These are phyloP conservation scores for Dioscorea zingiberensis DNA, from an alignment of 106 monocot genomes.

Conservation along the genomic window DNA sequence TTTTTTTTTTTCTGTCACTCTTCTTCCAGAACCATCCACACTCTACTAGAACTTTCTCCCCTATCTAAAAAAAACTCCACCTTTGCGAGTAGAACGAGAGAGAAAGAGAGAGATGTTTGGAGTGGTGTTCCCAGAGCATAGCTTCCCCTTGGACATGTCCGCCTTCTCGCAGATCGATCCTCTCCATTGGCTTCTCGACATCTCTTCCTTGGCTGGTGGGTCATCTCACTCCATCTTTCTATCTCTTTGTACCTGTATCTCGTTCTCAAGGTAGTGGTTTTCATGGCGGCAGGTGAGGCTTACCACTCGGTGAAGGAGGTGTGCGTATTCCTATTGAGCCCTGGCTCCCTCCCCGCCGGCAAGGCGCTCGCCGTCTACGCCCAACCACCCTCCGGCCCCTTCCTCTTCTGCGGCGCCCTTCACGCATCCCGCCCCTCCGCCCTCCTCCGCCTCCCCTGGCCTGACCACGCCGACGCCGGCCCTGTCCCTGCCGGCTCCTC, in stretches of 20 bases:
- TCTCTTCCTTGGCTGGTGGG: slow-evolving; percentile 34
- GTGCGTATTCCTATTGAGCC: slow-evolving; percentile 73
- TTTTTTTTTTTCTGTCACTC: no score
- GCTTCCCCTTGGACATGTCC: slow-evolving; percentile 81
- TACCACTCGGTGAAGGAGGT: slow-evolving; percentile 48
- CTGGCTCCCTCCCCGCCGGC: slow-evolving; percentile 46
- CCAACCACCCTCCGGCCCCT: slow-evolving; percentile 53
- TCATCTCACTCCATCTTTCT: not conserved
- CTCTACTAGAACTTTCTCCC: not conserved
- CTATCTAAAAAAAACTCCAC: not conserved
- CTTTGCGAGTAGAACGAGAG: not conserved
- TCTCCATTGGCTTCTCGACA: slow-evolving; percentile 79
- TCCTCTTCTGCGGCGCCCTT: slow-evolving; percentile 77
- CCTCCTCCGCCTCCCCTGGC: slow-evolving; percentile 79
- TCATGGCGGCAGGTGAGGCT: slow-evolving; percentile 20
- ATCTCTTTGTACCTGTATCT: not conserved
- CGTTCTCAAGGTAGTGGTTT: not conserved
- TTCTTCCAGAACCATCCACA: not conserved
- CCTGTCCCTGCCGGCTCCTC: not conserved
- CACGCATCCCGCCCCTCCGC: slow-evolving; percentile 71
- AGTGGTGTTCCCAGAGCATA: slow-evolving; percentile 80
- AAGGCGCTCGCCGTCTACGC: slow-evolving; percentile 81
- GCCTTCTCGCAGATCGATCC: slow-evolving; percentile 86
- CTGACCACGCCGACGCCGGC: slow-evolving; percentile 30
- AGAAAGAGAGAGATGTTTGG: slow-evolving; percentile 54